These are phyloP conservation scores for Alternaria incomplexa DNA, from an alignment of 2,329 filamentous ascomycete species.

Conservation along the genomic window DNA sequence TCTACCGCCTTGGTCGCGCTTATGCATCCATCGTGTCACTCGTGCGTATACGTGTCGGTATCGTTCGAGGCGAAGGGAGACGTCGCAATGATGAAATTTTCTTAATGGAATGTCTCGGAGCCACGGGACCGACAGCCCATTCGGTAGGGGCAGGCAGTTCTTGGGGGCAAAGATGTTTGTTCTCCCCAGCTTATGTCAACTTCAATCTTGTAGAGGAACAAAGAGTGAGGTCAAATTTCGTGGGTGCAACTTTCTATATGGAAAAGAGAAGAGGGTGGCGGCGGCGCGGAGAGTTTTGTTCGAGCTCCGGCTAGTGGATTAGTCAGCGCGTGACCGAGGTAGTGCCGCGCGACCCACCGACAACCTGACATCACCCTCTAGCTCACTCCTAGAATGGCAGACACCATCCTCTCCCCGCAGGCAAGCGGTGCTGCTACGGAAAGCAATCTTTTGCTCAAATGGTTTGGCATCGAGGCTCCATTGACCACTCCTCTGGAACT, in stretches of 20 bases:
- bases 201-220: slow-evolving; percentile 57
- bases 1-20: slow-evolving; percentile 43
- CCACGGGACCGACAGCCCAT: slow-evolving; percentile 47
- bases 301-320: neutral
- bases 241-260: slow-evolving; percentile 49
- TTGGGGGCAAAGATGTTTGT: slow-evolving; percentile 48
- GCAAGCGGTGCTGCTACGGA: neutral
- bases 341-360: neutral
- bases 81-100: slow-evolving; percentile 12
- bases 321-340: slow-evolving; percentile 9
- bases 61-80: slow-evolving; percentile 3
- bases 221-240: slow-evolving; percentile 65
- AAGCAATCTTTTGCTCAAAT: neutral
- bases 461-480: neutral
- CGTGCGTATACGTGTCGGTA: slow-evolving; percentile 14
- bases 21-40: slow-evolving; percentile 52
- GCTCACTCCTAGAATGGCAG: neutral
- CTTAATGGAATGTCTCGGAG: slow-evolving; percentile 38
- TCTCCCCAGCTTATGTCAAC: slow-evolving; percentile 65
- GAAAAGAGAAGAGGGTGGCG: slow-evolving; percentile 24
- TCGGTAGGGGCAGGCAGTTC: slow-evolving; percentile 39
- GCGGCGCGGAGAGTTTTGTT: slow-evolving; percentile 23
- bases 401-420: neutral
- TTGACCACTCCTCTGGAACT: neutral
- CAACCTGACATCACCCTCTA: neutral